Evolutionary conservation across 2,329 filamentous ascomycete genomes (phyloP).

Genomic region (Epichloe aotearoae): DNA sequence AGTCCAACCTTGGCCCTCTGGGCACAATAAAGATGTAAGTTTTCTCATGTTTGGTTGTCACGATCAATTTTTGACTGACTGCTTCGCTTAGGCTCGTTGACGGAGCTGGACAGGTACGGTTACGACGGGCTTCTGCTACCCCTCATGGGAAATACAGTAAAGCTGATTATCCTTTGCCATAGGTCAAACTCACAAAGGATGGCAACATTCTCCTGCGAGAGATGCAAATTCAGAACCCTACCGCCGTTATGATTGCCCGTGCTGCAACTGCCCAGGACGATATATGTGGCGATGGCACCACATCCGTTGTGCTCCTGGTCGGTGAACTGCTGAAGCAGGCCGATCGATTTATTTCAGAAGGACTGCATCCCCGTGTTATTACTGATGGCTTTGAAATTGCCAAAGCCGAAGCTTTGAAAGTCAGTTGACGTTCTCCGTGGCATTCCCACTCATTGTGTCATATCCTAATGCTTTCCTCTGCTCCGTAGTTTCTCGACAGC

Average conservation of each 20-base stretch:
- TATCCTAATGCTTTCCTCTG: not conserved
- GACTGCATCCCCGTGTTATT: slow-evolving; percentile 91
- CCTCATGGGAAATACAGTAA: slow-evolving; percentile 13
- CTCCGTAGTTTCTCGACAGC: slow-evolving; percentile 67
- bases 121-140: slow-evolving; percentile 11
- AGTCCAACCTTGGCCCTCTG: slow-evolving; percentile 86
- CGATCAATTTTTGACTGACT: not conserved
- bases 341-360: slow-evolving; percentile 88
- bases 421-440: slow-evolving; percentile 19
- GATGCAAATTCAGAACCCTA: slow-evolving; percentile 97
- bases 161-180: slow-evolving; percentile 15
- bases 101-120: slow-evolving; percentile 51
- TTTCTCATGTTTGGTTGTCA: not conserved
- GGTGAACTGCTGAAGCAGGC: slow-evolving; percentile 97
- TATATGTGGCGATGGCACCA: slow-evolving; percentile 95
- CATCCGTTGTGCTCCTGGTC: slow-evolving; percentile 86
- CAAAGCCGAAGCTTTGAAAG: slow-evolving; percentile 83
- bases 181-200: slow-evolving; percentile 99
- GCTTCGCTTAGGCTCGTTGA: slow-evolving; percentile 45
- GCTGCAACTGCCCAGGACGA: slow-evolving; percentile 96
- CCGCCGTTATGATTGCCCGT: slow-evolving; percentile 70
- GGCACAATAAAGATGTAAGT: slow-evolving; percentile 90
- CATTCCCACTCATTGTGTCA: not conserved
- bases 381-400: slow-evolving; percentile 97
- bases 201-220: slow-evolving; percentile 72